Evolutionary conservation across 768 basidiomycete genomes (phyloP).

Genomic region (Lactarius sp.): DNA sequence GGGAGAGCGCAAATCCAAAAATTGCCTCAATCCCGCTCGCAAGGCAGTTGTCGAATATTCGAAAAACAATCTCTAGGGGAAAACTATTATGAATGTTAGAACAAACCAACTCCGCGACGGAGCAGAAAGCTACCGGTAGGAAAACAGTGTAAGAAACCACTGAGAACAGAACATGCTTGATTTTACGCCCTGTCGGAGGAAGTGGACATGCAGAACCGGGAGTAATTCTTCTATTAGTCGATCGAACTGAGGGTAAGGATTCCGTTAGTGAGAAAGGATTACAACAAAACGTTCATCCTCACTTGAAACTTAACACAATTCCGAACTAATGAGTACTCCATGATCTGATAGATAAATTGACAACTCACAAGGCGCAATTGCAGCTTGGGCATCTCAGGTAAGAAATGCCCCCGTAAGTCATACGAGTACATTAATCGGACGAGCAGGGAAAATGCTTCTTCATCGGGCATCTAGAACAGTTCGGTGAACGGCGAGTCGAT

Average conservation of each 20-base stretch:
- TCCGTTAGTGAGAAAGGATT: constrained; percentile 3
- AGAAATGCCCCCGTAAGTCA: constrained; percentile 90
- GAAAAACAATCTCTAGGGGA: constrained; percentile 88
- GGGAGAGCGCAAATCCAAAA: constrained; percentile 86
- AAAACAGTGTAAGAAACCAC: constrained; percentile 98
- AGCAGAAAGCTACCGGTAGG: constrained; percentile 63
- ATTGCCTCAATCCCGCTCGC: constrained; percentile 97
- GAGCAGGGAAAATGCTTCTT: constrained; percentile 95
- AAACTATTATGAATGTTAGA: constrained; percentile 49
- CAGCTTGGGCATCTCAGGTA: constrained; percentile 98
- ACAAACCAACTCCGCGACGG: not conserved
- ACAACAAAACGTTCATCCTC: not conserved
- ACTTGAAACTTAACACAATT: constrained; percentile 52
- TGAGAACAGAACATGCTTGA: constrained; percentile 98
- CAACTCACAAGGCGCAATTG: constrained; percentile 78
- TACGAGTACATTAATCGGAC: constrained; percentile 96
- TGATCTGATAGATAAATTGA: not conserved
- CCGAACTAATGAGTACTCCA: not conserved
- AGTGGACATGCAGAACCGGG: constrained; percentile 90
- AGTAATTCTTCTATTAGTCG: constrained; percentile 88
- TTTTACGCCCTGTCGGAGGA: constrained; percentile 90
- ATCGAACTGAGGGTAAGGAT: constrained; percentile 62
- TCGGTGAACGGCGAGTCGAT: not conserved
- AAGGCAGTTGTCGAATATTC: constrained; percentile 94
- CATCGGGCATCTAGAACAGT: constrained; percentile 87